Evolutionary conservation across 2,329 filamentous ascomycete species (phyloP).

Genomic region (Atkinsonella hypoxylon): DNA sequence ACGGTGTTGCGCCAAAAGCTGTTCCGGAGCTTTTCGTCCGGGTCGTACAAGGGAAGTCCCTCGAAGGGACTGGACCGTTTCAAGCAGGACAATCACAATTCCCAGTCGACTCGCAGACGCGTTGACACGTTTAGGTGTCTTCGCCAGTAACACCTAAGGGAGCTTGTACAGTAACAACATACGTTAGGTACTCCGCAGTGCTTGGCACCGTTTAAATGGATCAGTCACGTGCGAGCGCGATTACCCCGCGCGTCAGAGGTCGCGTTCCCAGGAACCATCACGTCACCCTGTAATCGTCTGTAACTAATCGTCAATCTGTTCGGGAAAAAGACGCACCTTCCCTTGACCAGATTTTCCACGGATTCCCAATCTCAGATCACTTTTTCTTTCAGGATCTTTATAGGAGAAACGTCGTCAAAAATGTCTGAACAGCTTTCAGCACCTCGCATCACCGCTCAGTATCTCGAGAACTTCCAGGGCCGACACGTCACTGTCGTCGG

Average conservation of each 20-base stretch:
- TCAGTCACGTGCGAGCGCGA: slow-evolving; percentile 1
- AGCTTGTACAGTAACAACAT: too few species aligned
- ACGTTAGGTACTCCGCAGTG: too few species aligned
- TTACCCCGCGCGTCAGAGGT: background rate
- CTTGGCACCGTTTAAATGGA: too few species aligned
- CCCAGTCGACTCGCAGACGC: too few species aligned
- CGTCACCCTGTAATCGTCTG: background rate
- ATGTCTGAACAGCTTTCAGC: slow-evolving; percentile 60
- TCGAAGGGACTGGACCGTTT: background rate
- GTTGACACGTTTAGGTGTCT: too few species aligned
- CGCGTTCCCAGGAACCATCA: background rate
- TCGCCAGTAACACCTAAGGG: too few species aligned
- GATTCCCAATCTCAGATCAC: too few species aligned
- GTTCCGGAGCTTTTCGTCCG: background rate
- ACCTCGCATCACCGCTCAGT: slow-evolving; percentile 70
- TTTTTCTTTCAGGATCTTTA: background rate
- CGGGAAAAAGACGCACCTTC: too few species aligned
- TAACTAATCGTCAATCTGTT: too few species aligned
- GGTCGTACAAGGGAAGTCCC: too few species aligned
- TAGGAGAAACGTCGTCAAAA: background rate
- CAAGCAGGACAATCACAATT: too few species aligned
- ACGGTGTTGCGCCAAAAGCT: background rate
- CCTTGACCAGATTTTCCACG: too few species aligned
- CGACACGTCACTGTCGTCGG: slow-evolving; percentile 76
- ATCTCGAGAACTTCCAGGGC: slow-evolving; percentile 64